Evolutionary conservation across 139 green algal genomes (phyloP).

Genomic region (Auxenochlorella protothecoides): DNA sequence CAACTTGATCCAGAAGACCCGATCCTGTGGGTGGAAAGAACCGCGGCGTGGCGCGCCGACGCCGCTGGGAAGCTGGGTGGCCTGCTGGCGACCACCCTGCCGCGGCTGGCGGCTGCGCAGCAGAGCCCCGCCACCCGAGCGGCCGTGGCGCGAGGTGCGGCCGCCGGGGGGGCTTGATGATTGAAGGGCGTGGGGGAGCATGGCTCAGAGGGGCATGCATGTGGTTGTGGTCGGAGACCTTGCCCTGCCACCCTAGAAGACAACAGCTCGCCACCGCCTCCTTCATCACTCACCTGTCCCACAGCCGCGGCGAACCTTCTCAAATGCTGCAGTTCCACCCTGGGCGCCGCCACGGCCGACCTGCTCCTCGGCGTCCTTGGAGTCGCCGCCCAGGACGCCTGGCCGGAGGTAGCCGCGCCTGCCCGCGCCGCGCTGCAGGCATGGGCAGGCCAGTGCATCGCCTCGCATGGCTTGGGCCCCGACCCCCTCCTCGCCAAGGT

Average conservation of each 20-base stretch:
- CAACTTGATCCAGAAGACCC: not conserved
- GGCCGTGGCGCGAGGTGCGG: conserved; percentile 23
- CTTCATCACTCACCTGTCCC: too few species aligned
- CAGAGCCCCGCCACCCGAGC: conserved; percentile 35
- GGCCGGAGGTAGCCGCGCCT: conserved; percentile 28
- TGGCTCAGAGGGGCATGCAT: too few species aligned
- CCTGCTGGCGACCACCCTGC: conserved; percentile 39
- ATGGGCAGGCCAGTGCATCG: too few species aligned
- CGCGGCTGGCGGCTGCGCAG: conserved; percentile 35
- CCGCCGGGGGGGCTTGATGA: too few species aligned
- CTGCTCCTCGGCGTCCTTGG: conserved; percentile 43
- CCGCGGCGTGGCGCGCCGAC: conserved; percentile 28
- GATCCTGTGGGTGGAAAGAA: conserved; percentile 24
- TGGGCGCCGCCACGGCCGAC: conserved; percentile 15
- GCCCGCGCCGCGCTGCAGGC: conserved; percentile 23
- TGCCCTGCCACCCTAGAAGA: too few species aligned
- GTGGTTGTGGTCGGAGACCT: too few species aligned
- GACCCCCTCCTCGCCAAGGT: too few species aligned
- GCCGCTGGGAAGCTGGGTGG: conserved; percentile 23
- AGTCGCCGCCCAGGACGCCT: conserved; percentile 54
- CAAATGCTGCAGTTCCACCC: conserved; percentile 14
- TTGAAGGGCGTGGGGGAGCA: too few species aligned
- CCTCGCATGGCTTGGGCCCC: too few species aligned
- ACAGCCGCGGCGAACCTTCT: conserved; percentile 21
- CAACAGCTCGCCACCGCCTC: too few species aligned